Evolutionary conservation across 345 rosid genomes (phyloP), one percentile per base, ranked within the genome.

Genomic region (Fremontodendron californicum): DNA sequence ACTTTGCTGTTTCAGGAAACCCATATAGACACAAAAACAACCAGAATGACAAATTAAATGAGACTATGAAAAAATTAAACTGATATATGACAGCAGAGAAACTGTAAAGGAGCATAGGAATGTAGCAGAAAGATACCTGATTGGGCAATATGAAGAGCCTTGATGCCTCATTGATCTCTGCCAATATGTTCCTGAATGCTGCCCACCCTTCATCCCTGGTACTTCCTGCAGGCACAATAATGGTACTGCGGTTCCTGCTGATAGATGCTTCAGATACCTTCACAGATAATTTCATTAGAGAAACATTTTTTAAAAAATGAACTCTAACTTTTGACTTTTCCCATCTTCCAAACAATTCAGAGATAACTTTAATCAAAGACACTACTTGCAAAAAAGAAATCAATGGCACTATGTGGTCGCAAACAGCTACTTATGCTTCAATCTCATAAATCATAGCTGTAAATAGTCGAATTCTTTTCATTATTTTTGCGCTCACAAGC

Each of bases 231-330:
- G 99, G 98, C 64, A 96, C 96, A 65, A 96, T 93, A 66, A 96
- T 96, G 67, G 98, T 96, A 80, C 98, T 96, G 73, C 98, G 93
- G 77, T 91, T 93, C 83, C 99, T 90, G 83, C 90, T 93, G 37
- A 93, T 91, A 35, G 98, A 93, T 82, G 99, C 98, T 88, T 96
- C 99, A 58, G 98, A 93, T 21, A 96, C 96, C 99, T 96, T 82
- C 76, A 66, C 7, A 48, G 15, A 48, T 11, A 6, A 62, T 45
- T 62, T 63, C 23, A 31, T 63, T 46, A 46, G 43, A 75, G 35
- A 16, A 31, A 62, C 21, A 6, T 6, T 33, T 33, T 29, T 58
- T 9, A 8, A 48, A 19, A 71, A 55, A 33, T 3, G 62, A 71
- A 27, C 73, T 51, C 60, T 21, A 35, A 61, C 55, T 43, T 31